These are phyloP conservation scores for Schoenoplectus tabernaemontani DNA, from an alignment of 202 grass and related monocot genomes.

Conservation along the genomic window DNA sequence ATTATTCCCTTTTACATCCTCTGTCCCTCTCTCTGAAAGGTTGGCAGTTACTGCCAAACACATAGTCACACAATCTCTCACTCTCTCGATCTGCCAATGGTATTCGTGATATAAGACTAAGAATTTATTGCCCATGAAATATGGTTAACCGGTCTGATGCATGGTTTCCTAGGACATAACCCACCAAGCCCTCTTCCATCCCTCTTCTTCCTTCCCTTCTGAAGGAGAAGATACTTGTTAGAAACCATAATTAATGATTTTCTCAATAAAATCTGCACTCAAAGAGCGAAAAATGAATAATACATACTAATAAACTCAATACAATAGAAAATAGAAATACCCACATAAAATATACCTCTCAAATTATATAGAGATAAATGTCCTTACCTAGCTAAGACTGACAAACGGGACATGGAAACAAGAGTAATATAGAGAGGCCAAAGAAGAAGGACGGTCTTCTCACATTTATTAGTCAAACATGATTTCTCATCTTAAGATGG, in stretches of 20 bases:
- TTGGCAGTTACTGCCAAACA: neutral
- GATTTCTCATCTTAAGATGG: slow-evolving; percentile 28
- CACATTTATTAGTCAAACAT: slow-evolving; percentile 16
- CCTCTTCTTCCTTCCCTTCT: neutral
- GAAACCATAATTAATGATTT: neutral
- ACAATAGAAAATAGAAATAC: neutral
- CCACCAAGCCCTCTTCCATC: neutral
- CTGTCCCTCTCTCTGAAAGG: neutral
- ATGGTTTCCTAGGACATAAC: neutral
- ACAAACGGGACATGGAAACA: neutral
- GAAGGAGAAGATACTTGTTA: neutral
- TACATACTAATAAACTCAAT: slow-evolving; percentile 10
- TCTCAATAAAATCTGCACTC: neutral
- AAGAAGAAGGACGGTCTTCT: neutral
- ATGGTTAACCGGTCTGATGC: too few relatives aligned
- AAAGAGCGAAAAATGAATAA: slow-evolving; percentile 8
- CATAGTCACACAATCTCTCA: neutral
- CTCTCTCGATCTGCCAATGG: neutral
- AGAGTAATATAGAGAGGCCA: neutral
- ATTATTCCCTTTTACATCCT: neutral
- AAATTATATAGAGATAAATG: slow-evolving; percentile 4
- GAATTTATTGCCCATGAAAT: neutral
- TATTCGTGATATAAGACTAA: neutral
- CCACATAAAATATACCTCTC: slow-evolving; percentile 21
- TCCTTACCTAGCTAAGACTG: neutral